These are phyloP conservation scores for Aspergillus nanangensis DNA, from an alignment of 495 filamentous ascomycete genomes.

Conservation along the genomic window DNA sequence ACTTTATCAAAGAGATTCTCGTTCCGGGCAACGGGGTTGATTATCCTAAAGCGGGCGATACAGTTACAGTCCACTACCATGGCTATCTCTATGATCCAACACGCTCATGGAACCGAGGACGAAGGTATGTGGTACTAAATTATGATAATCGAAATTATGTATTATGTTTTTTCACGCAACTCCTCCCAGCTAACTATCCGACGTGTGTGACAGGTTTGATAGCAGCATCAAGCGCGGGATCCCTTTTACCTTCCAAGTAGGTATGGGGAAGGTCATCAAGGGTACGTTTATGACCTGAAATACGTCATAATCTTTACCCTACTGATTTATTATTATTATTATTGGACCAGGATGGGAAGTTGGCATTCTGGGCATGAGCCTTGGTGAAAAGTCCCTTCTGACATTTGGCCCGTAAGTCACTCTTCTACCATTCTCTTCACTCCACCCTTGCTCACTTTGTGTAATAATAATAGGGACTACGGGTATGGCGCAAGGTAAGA, in stretches of 20 bases:
- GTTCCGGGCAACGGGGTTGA: slow-evolving; percentile 41
- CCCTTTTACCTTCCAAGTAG: slow-evolving; percentile 18
- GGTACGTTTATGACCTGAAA: slow-evolving; percentile 7
- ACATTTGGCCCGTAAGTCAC: slow-evolving; percentile 18
- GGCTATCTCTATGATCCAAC: slow-evolving; percentile 64
- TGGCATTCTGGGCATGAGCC: slow-evolving; percentile 17
- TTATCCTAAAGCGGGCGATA: slow-evolving; percentile 54
- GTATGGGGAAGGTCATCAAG: slow-evolving; percentile 17
- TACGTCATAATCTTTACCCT: neutral
- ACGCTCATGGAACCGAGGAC: slow-evolving; percentile 35
- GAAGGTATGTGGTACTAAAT: slow-evolving; percentile 35
- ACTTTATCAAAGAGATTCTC: slow-evolving; percentile 39
- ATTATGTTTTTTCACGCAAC: neutral
- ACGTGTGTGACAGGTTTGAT: slow-evolving; percentile 12
- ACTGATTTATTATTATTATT: neutral
- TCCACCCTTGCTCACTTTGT: neutral
- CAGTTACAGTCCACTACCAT: slow-evolving; percentile 70
- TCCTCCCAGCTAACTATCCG: neutral
- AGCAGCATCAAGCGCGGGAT: slow-evolving; percentile 18
- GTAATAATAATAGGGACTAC: slow-evolving; percentile 10
- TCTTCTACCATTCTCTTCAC: too few species aligned
- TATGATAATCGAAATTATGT: too few species aligned
- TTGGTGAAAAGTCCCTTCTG: slow-evolving; percentile 19
- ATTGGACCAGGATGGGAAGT: slow-evolving; percentile 17
- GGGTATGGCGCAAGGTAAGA: slow-evolving; percentile 19